Base-by-base conservation (phyloP, 768 basidiomycete species). In the Lactarius pseudohatsudake region DNA sequence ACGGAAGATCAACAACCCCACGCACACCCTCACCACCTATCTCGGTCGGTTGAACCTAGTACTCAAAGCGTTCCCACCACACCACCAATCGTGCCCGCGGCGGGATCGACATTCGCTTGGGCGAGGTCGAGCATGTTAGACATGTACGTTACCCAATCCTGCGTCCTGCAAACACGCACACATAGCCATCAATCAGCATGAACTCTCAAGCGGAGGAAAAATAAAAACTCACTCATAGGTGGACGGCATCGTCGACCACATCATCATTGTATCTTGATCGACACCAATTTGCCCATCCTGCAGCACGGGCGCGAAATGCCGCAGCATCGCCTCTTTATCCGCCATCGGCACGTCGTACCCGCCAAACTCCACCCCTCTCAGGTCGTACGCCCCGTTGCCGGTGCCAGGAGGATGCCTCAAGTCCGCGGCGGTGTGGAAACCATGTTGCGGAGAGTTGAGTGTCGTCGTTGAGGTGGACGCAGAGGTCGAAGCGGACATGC, bases 121-220 rank as follows among this genome's bases (percentile, higher is more conserved):
- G 45, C 22, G 2, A 67, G 26, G n/a, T 64, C 68, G 18, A 65
- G 43, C 58, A 69, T 64, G 54, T 56, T 71, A 53, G 68, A 61
- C 59, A 71, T 55, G 57, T 69, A 71, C 40, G 57, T 55, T 18
- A 69, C 70, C 70, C 70, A 71, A 26, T 71, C 70, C 40, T 71
- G 68, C 40, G 64, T 34, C 56, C 68, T 71, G 36, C 28, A 47
- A 53, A 43, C 26, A 36, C 1, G 18, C 5, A 11, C 40, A 36
- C 36, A 34, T 34, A 38, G 36, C 43, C 4, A 43, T 64, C n/a
- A 63, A 43, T 64, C n/a, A 63, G 43, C 32, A 38, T 10, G 3
- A 20, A 2, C 43, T 50, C 28, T 41, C 57, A 30, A 22, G 20
- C 28, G 50, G 2, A 47, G 4, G 18, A 1, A 2, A 3, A 38